Evolutionary conservation across 768 basidiomycete genomes (phyloP).

Genomic region (Boletus eberwhitei): DNA sequence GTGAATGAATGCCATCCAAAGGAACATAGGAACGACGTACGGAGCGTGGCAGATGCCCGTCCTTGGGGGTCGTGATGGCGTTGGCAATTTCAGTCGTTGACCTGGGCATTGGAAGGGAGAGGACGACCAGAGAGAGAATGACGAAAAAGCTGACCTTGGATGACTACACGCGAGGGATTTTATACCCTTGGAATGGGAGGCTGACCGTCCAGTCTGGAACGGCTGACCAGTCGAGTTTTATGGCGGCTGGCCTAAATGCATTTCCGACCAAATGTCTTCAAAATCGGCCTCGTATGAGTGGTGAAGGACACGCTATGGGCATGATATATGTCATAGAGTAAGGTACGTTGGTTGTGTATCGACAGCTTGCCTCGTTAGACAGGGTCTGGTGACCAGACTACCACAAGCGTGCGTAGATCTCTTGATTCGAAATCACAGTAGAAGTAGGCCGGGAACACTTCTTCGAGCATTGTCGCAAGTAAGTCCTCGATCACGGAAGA

Average conservation of each 20-base stretch:
- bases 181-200: background rate
- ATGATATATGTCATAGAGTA: no score
- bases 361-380: no score
- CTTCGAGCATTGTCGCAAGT: no score
- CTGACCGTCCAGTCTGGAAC: background rate
- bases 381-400: no score
- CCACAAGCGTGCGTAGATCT: no score
- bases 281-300: background rate
- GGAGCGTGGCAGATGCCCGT: no score
- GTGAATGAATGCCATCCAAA: no score
- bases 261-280: background rate
- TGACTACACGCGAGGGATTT: background rate
- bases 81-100: background rate
- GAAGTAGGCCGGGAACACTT: no score
- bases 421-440: no score
- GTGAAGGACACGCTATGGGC: background rate
- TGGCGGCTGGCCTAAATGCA: background rate
- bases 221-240: background rate
- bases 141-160: background rate
- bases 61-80: background rate
- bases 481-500: no score
- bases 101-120: background rate
- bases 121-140: background rate
- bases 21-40: background rate
- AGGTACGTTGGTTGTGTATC: background rate